phyloP scores from a whole-genome alignment of 306 rosid species.

The Coriaria nepalensis region DNA sequence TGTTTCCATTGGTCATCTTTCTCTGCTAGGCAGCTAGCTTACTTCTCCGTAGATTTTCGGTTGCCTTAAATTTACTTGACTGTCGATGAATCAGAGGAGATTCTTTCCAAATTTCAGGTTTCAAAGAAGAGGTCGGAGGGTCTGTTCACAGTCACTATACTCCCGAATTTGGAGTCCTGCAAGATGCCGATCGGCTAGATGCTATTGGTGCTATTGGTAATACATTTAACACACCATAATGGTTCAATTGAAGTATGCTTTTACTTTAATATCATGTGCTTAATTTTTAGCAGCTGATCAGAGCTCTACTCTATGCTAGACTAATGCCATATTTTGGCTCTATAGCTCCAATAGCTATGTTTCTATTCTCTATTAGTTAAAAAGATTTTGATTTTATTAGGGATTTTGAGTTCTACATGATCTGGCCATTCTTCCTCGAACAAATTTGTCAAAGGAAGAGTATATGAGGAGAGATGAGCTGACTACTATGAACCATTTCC shows the following conservation, averaged over 20 bases:
- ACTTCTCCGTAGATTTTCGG: neutral
- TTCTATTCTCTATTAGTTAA: conserved; percentile 1
- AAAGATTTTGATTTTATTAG: conserved; percentile 14
- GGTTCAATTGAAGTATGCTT: too few relatives aligned
- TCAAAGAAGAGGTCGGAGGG: conserved; percentile 75
- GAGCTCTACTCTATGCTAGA: too few relatives aligned
- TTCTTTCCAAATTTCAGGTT: conserved; percentile 37
- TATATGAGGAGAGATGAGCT: conserved; percentile 69
- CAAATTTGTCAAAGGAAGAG: conserved; percentile 48
- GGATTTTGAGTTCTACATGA: conserved; percentile 54
- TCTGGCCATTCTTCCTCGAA: conserved; percentile 55
- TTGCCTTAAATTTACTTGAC: neutral
- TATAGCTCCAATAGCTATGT: neutral
- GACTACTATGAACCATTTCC: conserved; percentile 76
- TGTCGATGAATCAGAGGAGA: neutral
- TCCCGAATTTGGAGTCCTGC: conserved; percentile 72
- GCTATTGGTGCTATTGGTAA: conserved; percentile 97
- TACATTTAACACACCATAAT: neutral
- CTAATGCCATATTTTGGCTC: too few relatives aligned
- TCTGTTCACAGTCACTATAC: conserved; percentile 24
- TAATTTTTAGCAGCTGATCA: too few relatives aligned
- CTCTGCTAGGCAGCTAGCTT: conserved; percentile 2
- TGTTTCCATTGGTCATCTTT: neutral
- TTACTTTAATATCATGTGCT: neutral
- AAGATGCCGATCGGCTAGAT: conserved; percentile 94